phyloP scores from a whole-genome alignment of 805 yeast genomes.

The Ogataea populi-albae region DNA sequence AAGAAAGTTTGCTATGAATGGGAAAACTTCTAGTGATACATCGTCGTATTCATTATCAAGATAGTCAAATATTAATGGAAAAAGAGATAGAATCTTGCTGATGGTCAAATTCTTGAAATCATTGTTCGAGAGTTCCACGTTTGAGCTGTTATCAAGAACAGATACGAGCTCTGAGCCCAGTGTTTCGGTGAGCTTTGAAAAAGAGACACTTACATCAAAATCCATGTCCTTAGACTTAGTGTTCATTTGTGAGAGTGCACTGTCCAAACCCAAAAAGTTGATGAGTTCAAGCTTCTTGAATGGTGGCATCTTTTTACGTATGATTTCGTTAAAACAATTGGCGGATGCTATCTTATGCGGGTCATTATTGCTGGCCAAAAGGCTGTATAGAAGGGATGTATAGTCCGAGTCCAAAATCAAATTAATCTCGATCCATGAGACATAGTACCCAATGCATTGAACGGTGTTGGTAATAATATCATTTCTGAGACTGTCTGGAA shows the following conservation, averaged over 20 bases:
- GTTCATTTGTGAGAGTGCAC: conserved; percentile 41
- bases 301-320: conserved; percentile 58
- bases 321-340: conserved; percentile 48
- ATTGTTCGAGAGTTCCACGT: conserved; percentile 37
- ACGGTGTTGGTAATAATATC: conserved; percentile 59
- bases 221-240: conserved; percentile 45
- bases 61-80: conserved; percentile 71
- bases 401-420: conserved; percentile 63
- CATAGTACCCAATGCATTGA: conserved; percentile 75
- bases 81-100: conserved; percentile 53
- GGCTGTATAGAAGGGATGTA: conserved; percentile 55
- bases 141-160: conserved; percentile 53
- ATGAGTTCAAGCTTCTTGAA: conserved; percentile 61
- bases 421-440: conserved; percentile 88
- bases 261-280: conserved; percentile 63
- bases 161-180: conserved; percentile 75
- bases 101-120: conserved; percentile 35
- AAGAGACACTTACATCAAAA: conserved; percentile 65
- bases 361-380: conserved; percentile 38
- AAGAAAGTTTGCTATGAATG: conserved; percentile 73
- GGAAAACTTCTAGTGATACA: conserved; percentile 76
- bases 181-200: conserved; percentile 69
- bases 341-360: conserved; percentile 58
- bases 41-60: conserved; percentile 86
- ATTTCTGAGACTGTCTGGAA: conserved; percentile 24